Percentiles rank a stretch among this genome's conserved stretches.
These are phyloP conservation scores for Leccinum incarnatum DNA, from an alignment of 768 basidiomycete genomes.

Conservation along the genomic window DNA sequence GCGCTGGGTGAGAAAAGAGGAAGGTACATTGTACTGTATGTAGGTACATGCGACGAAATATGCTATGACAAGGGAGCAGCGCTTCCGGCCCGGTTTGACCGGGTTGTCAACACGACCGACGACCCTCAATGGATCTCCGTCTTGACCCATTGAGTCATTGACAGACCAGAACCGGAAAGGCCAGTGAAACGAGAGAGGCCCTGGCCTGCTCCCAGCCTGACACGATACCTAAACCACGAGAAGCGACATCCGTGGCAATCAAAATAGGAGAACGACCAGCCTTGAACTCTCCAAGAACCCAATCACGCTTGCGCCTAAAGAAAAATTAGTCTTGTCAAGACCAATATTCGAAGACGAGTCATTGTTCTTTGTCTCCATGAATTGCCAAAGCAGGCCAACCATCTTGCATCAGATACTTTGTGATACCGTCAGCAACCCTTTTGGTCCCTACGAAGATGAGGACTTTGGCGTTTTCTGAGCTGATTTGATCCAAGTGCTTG, in stretches of 20 bases:
- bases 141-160: too few relatives aligned
- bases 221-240: constrained; percentile 91
- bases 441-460: constrained; percentile 98
- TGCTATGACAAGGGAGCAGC: too few relatives aligned
- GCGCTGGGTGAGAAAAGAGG: too few relatives aligned
- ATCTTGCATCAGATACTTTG: constrained; percentile 95
- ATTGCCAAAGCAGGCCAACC: constrained; percentile 99
- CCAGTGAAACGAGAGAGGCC: too few relatives aligned
- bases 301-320: constrained; percentile 91
- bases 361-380: constrained; percentile 99
- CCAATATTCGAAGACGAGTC: constrained; percentile 30
- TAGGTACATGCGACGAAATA: too few relatives aligned
- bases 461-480: constrained; percentile 95
- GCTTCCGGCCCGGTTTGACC: too few relatives aligned
- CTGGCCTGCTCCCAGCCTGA: too few relatives aligned
- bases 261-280: constrained; percentile 95
- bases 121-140: too few relatives aligned
- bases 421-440: constrained; percentile 96
- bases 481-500: constrained; percentile 96
- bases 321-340: neutral
- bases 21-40: too few relatives aligned
- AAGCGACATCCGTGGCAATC: constrained; percentile 98
- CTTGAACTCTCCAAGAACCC: constrained; percentile 98
- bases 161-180: too few relatives aligned
- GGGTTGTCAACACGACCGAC: too few relatives aligned